These are phyloP conservation scores for Candida yuanshanica DNA, from an alignment of 805 yeast genomes.

Conservation along the genomic window DNA sequence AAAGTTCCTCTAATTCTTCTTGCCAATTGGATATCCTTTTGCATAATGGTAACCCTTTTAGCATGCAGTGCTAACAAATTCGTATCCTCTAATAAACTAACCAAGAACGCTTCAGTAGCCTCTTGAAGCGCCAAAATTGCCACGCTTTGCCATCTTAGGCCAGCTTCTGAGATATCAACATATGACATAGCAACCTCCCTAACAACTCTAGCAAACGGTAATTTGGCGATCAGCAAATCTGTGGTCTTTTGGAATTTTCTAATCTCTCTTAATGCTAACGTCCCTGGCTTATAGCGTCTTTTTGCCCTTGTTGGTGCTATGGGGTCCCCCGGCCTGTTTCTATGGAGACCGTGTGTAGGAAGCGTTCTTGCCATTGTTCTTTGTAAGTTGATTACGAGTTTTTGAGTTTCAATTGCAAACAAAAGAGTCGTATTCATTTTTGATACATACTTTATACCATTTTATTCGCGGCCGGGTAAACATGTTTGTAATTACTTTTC, in stretches of 20 bases:
- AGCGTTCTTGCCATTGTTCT: slow-evolving; percentile 1
- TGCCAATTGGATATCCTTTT: slow-evolving; percentile 75
- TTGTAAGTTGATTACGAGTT: background rate
- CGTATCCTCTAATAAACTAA: slow-evolving; percentile 71
- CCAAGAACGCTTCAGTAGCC: slow-evolving; percentile 73
- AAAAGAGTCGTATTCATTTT: background rate
- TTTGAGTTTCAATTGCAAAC: background rate
- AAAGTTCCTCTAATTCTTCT: slow-evolving; percentile 61
- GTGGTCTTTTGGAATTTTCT: slow-evolving; percentile 62
- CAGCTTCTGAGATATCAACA: slow-evolving; percentile 47
- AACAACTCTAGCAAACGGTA: slow-evolving; percentile 74
- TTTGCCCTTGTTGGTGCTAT: slow-evolving; percentile 26
- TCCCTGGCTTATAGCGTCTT: slow-evolving; percentile 55
- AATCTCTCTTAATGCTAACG: slow-evolving; percentile 62
- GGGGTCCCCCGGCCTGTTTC: slow-evolving; percentile 55
- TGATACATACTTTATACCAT: background rate
- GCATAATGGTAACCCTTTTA: slow-evolving; percentile 80
- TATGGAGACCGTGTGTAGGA: slow-evolving; percentile 6
- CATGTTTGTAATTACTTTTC: slow-evolving; percentile 3
- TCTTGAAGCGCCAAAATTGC: slow-evolving; percentile 77
- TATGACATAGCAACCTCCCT: slow-evolving; percentile 61
- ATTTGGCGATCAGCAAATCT: slow-evolving; percentile 59
- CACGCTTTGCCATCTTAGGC: slow-evolving; percentile 72
- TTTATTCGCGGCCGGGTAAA: slow-evolving; percentile 2
- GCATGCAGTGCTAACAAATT: slow-evolving; percentile 76